Evolutionary conservation across 2,329 filamentous ascomycete species (phyloP).

Genomic region (Tetracladium maxilliforme): DNA sequence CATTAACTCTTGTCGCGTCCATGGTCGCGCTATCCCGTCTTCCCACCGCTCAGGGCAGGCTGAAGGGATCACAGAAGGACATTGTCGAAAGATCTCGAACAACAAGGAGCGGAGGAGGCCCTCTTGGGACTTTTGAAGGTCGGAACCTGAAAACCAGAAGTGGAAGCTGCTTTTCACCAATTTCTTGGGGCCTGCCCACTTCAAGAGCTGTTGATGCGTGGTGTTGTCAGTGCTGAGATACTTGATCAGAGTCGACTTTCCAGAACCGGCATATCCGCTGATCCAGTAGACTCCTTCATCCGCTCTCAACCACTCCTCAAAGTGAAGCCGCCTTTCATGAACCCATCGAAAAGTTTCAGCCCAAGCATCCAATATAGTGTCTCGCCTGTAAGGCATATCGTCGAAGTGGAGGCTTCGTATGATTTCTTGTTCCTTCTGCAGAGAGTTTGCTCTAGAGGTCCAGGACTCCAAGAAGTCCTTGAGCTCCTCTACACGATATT

Average conservation of each 20-base stretch:
- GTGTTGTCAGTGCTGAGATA: constrained; percentile 2
- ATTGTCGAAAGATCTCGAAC: constrained; percentile 3
- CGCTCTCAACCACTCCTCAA: constrained; percentile 3
- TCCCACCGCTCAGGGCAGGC: constrained; percentile 3
- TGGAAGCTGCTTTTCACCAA: constrained; percentile 4
- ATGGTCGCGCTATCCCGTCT: too few species aligned
- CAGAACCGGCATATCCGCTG: constrained; percentile 4
- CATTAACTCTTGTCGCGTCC: too few species aligned
- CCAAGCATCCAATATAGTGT: constrained; percentile 4
- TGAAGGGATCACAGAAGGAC: constrained; percentile 2
- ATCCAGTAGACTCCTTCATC: constrained; percentile 5
- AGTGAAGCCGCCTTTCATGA: too few species aligned
- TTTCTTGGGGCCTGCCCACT: constrained; percentile 3
- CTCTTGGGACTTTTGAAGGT: constrained; percentile 7
- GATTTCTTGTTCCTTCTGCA: too few species aligned
- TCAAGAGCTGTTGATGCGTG: constrained; percentile 1
- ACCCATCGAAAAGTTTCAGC: too few species aligned
- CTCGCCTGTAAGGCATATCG: too few species aligned
- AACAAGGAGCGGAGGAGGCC: constrained; percentile 6
- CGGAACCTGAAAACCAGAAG: constrained; percentile 7
- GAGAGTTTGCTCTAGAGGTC: too few species aligned
- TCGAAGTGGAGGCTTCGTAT: too few species aligned
- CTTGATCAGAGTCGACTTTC: constrained; percentile 5
- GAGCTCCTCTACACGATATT: too few species aligned
- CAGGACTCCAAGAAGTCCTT: too few species aligned